These are phyloP conservation scores for Papilionanthe hybrid DNA, from an alignment of 116 monocot species.

Conservation along the genomic window DNA sequence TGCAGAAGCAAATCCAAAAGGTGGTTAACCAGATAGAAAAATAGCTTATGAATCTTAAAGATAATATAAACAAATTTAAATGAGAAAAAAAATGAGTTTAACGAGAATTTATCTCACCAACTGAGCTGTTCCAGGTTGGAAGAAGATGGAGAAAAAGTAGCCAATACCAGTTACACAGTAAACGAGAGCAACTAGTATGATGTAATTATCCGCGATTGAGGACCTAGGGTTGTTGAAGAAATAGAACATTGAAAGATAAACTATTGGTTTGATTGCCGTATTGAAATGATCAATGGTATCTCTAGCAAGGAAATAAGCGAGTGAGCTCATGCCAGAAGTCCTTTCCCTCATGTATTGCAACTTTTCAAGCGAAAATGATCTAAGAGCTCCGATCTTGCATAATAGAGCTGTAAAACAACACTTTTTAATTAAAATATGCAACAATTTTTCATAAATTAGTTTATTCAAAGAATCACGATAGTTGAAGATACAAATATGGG, in stretches of 20 bases:
- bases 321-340: constrained; percentile 94
- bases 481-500: background rate
- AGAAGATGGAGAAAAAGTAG: constrained; percentile 89
- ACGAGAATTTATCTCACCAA: constrained; percentile 44
- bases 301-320: constrained; percentile 90
- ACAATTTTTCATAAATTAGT: background rate
- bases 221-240: constrained; percentile 99
- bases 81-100: background rate
- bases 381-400: constrained; percentile 91
- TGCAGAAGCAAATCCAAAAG: constrained; percentile 21
- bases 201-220: constrained; percentile 72
- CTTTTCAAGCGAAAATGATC: constrained; percentile 90
- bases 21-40: background rate
- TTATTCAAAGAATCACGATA: background rate
- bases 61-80: background rate
- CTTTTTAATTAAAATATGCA: background rate
- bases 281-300: constrained; percentile 97
- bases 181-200: constrained; percentile 76
- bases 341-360: constrained; percentile 94
- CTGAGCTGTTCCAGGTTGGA: constrained; percentile 93
- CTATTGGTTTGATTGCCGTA: constrained; percentile 88
- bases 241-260: constrained; percentile 99
- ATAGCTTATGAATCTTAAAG: background rate
- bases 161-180: constrained; percentile 98
- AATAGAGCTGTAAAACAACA: constrained; percentile 72